Evolutionary conservation across 1,284 basidiomycete genomes (phyloP).

Genomic region (Trametes polyzona): DNA sequence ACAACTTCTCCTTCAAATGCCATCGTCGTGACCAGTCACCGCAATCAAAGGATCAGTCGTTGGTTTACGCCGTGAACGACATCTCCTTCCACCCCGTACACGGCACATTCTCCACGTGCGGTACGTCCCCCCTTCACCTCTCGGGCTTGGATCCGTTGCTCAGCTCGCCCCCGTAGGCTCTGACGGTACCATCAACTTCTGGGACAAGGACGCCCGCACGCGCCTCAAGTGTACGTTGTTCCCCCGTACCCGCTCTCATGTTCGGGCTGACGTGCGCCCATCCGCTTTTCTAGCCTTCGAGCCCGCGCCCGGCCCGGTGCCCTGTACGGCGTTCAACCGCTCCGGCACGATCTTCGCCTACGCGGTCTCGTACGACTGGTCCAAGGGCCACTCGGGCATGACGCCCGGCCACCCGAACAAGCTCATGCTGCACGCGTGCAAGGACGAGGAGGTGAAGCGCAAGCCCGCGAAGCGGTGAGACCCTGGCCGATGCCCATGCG

Average conservation of each 20-base stretch:
- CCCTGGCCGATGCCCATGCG: no score
- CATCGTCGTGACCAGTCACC: conserved; percentile 80
- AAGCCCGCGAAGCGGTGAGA: conserved; percentile 45
- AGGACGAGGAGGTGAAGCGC: conserved; percentile 88
- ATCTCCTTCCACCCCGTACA: conserved; percentile 91
- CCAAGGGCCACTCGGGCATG: conserved; percentile 86
- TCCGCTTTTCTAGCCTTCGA: conserved; percentile 61
- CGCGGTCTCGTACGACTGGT: conserved; percentile 90
- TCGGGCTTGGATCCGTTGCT: conserved; percentile 3
- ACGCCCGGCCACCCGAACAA: conserved; percentile 82
- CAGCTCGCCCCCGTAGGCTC: conserved; percentile 49
- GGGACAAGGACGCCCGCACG: conserved; percentile 91
- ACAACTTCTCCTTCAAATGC: conserved; percentile 97
- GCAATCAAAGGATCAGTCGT: conserved; percentile 70
- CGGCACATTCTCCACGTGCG: conserved; percentile 94
- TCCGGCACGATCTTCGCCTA: conserved; percentile 91
- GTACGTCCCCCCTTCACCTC: conserved; percentile 46
- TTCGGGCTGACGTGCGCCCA: not conserved
- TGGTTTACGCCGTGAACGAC: conserved; percentile 92
- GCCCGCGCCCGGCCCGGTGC: conserved; percentile 67
- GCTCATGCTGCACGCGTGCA: conserved; percentile 89
- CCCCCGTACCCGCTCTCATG: conserved; percentile 7
- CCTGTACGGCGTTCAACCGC: conserved; percentile 82
- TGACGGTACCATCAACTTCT: conserved; percentile 83
- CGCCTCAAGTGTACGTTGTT: conserved; percentile 80